Evolutionary conservation across 2,329 filamentous ascomycete genomes (phyloP).

Genomic region (Ceratocystis albifundus): DNA sequence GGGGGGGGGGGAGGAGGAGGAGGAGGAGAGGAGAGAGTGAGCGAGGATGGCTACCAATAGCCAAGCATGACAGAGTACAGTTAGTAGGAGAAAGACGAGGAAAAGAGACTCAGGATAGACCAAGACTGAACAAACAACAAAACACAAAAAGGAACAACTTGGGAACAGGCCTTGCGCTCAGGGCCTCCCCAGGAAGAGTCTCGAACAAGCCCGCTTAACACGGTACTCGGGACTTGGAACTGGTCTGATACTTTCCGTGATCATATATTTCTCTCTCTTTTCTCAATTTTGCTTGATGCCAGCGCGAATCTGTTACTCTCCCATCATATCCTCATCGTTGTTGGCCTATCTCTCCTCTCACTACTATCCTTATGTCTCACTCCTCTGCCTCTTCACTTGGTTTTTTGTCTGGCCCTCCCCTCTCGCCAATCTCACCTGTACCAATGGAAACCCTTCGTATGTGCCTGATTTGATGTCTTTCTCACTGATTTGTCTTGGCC

Average conservation of each 20-base stretch:
- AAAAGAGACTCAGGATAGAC: not conserved
- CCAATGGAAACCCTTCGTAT: not conserved
- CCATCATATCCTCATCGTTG: not conserved
- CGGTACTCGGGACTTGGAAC: constrained; percentile 4
- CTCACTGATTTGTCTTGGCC: not conserved
- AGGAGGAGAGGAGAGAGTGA: not conserved
- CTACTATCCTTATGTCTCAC: not conserved
- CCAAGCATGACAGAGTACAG: no score
- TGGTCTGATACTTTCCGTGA: constrained; percentile 3
- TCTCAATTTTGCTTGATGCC: not conserved
- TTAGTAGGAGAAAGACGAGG: not conserved
- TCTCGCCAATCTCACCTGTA: not conserved
- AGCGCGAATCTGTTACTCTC: not conserved
- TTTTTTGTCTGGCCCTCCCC: not conserved
- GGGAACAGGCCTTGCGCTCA: not conserved
- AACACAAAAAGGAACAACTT: not conserved
- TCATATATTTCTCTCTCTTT: constrained; percentile 3
- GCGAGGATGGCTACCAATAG: not conserved
- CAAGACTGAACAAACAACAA: not conserved
- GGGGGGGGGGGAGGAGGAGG: not conserved
- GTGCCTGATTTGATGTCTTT: no score
- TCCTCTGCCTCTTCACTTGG: not conserved
- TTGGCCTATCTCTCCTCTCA: not conserved
- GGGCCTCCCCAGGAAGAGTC: not conserved
- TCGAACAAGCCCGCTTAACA: constrained; percentile 1